Base-by-base conservation (phyloP, 2,329 filamentous ascomycete genomes). In the Neonectria magnoliae region DNA sequence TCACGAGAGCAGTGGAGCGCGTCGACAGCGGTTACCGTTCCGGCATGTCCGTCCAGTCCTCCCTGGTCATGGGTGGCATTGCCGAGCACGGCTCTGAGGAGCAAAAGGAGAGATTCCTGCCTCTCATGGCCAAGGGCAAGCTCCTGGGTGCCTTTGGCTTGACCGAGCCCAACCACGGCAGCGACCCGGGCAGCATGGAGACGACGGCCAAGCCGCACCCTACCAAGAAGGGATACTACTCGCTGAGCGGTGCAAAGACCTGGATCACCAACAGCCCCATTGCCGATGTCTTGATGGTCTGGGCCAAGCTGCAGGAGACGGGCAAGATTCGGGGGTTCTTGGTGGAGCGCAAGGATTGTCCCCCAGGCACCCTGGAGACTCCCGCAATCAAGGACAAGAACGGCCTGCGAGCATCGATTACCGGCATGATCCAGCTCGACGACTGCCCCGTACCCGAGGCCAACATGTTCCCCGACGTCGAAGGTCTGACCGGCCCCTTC, bases 211-310 rank as follows among this genome's bases (percentile, higher is more conserved):
- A 90, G 76, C 90, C 90, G 53, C 93, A 97, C 76, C 92, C 93
- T 6, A 90, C 88, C 8, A 94, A 94, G 83, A 91, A 92, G 75
- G 94, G 93, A 1, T 93, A 93, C 78, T 92, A 91, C 73, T 87
- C 90, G 47, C 81, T 97, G 38, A 93, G 90, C 50, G 94, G 94
- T 2, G 83, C 92, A 54, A 97, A 97, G 84, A 97, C 94, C 0
- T 97, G 94, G 94, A 97, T 97, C 77, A 97, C 94, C 14, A 97
- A 97, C 80, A 95, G 92, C 8, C 94, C 94, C 4, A 97, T 97
- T 72, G 88, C 93, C 2, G 93, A 97, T 72, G 85, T 97, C 2
- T 81, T 97, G 57, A 81, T 97, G 68, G 90, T 97, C 1, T 99
- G 96, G 96, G 96, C 95, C 1, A 98, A 97, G 83, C 82, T 97